These are phyloP conservation scores for Eucalyptus erythrocorys DNA, from an alignment of 345 rosid genomes.

Conservation along the genomic window DNA sequence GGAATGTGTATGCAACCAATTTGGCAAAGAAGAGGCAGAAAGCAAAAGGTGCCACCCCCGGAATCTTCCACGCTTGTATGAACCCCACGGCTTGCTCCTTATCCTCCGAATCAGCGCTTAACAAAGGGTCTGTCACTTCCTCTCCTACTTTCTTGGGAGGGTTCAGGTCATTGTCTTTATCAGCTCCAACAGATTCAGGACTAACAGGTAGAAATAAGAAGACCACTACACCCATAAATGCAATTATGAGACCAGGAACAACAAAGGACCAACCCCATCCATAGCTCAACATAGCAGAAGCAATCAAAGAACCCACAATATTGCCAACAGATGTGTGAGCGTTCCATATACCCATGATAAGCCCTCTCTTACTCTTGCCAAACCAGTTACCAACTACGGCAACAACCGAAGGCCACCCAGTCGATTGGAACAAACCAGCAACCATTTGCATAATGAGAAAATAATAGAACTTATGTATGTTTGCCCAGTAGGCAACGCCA, in stretches of 20 bases:
- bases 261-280: constrained; percentile 99
- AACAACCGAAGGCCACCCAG: constrained; percentile 96
- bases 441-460: constrained; percentile 55
- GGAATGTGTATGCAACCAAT: constrained; percentile 90
- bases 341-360: constrained; percentile 97
- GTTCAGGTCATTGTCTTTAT: constrained; percentile 28
- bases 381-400: constrained; percentile 94
- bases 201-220: constrained; percentile 62
- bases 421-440: constrained; percentile 87
- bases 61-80: constrained; percentile 87
- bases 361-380: constrained; percentile 81
- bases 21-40: constrained; percentile 87
- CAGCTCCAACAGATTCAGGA: constrained; percentile 64
- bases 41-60: constrained; percentile 90
- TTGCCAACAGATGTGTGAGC: constrained; percentile 92
- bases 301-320: constrained; percentile 75
- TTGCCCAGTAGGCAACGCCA: constrained; percentile 78
- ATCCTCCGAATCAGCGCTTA: constrained; percentile 17
- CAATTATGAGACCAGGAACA: constrained; percentile 61
- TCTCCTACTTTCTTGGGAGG: constrained; percentile 28
- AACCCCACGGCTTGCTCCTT: constrained; percentile 62
- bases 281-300: constrained; percentile 53
- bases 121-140: constrained; percentile 22
- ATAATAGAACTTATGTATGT: constrained; percentile 63
- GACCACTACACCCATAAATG: constrained; percentile 40